Base-by-base conservation (phyloP, 1,284 basidiomycete genomes). In the Farysia itapuensis region DNA sequence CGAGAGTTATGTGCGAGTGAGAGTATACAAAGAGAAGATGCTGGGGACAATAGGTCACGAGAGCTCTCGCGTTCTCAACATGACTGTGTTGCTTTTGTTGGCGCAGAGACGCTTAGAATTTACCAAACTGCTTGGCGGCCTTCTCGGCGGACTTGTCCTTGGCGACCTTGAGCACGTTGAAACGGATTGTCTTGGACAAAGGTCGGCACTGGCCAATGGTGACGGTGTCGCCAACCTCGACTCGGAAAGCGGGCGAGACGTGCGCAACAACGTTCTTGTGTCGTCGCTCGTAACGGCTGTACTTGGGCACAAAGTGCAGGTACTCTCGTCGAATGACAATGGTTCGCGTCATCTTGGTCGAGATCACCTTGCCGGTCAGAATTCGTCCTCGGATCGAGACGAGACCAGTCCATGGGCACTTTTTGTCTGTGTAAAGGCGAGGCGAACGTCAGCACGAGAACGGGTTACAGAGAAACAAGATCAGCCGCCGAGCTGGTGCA, bases 201-300 rank as follows among this genome's bases (percentile, higher is more conserved):
- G 95, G 95, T 78, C 95, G 89, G 84, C 95, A 98, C 86, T 99
- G 95, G 48, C 93, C 94, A 71, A 97, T 92, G 73, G 93, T 97
- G 71, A 98, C 94, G 64, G 83, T 82, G 79, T 99, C 95, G 49
- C 94, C 94, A 24, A 78, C 72, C 53, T 78, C 75, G 39, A 80
- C 78, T 84, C 95, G 95, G 90, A 99, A 98, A 52, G 93, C 92
- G 46, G 95, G 95, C 40, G 93, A 97, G 76, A 90, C 86, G 80
- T 99, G 95, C 47, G 86, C 95, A 39, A 94, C 89, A 77, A 98
- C 80, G 84, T 99, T 99, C 84, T 94, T 95, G 85, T 99, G 95
- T 76, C 72, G 70, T 68, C 77, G 77, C 72, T 79, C 78, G 77
- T 79, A 79, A 64, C 78, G 74, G 70, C 76, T 90, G 86, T 98